Percentiles rank a stretch among this genome's conserved stretches.
These are phyloP conservation scores for Penstemon newberryi DNA, from an alignment of 257 asterid genomes.

Conservation along the genomic window DNA sequence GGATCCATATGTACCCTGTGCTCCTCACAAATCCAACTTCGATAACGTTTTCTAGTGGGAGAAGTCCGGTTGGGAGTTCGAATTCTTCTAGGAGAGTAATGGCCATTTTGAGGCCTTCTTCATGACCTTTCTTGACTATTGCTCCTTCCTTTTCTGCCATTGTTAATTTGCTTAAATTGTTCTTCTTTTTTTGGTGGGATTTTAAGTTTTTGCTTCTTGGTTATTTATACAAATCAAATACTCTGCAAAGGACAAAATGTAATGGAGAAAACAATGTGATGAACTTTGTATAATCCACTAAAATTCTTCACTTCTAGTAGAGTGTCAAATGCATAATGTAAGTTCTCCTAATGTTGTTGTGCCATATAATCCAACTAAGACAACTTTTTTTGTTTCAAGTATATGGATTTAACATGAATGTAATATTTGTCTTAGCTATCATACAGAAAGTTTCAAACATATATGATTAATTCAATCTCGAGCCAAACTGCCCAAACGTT, in stretches of 20 bases:
- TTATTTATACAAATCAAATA: constrained; percentile 32
- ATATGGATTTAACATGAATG: constrained; percentile 18
- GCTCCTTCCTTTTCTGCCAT: constrained; percentile 84
- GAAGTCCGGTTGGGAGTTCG: constrained; percentile 69
- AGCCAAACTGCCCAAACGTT: too few species aligned
- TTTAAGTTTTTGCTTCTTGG: background rate
- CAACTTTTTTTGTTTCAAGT: constrained; percentile 21
- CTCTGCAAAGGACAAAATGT: constrained; percentile 27
- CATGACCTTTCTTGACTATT: constrained; percentile 46
- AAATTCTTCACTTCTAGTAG: background rate
- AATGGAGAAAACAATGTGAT: constrained; percentile 37
- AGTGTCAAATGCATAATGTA: background rate
- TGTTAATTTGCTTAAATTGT: background rate
- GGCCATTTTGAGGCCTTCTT: constrained; percentile 52
- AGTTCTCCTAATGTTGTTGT: constrained; percentile 5
- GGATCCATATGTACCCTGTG: constrained; percentile 76
- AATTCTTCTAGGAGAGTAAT: constrained; percentile 60
- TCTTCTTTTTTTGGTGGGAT: background rate
- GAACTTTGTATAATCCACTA: constrained; percentile 41
- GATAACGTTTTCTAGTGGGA: constrained; percentile 60
- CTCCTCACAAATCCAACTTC: constrained; percentile 67
- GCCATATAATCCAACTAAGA: constrained; percentile 4
- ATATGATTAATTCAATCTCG: too few species aligned
- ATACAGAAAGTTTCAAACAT: too few species aligned
- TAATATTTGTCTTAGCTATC: background rate